Evolutionary conservation across 805 yeast genomes (phyloP).

Genomic region (Saturnispora diversa): DNA sequence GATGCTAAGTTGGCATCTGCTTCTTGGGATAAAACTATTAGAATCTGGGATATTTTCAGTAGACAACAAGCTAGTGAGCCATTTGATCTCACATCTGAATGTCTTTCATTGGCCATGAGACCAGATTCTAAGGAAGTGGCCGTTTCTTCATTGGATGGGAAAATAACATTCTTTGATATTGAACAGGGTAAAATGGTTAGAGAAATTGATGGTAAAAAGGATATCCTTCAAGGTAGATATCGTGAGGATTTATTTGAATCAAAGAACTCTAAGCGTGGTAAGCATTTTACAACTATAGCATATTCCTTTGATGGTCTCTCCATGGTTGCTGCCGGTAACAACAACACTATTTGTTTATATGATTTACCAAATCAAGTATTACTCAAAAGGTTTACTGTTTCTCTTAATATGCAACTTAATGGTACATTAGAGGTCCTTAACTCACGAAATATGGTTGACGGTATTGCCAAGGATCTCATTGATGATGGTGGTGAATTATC

Average conservation of each 20-base stretch:
- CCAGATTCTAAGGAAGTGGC: constrained; percentile 93
- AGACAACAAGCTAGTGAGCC: constrained; percentile 88
- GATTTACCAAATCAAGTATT: constrained; percentile 85
- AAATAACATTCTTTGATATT: constrained; percentile 73
- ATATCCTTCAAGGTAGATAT: constrained; percentile 81
- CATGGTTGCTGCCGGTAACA: constrained; percentile 88
- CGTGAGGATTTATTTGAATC: constrained; percentile 74
- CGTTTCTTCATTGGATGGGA: constrained; percentile 83
- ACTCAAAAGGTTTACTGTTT: constrained; percentile 72
- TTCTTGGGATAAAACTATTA: constrained; percentile 91
- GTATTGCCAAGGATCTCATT: constrained; percentile 72
- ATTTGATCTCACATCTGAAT: constrained; percentile 76
- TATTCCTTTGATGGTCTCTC: constrained; percentile 87
- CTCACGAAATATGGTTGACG: constrained; percentile 78
- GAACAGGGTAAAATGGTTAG: constrained; percentile 75
- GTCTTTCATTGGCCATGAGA: constrained; percentile 70
- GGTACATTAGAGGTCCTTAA: constrained; percentile 79
- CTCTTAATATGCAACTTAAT: constrained; percentile 81
- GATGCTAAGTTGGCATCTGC: constrained; percentile 71
- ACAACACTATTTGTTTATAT: constrained; percentile 83
- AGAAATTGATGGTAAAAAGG: constrained; percentile 76
- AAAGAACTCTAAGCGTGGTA: constrained; percentile 74
- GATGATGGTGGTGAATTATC: constrained; percentile 83
- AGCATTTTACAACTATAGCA: constrained; percentile 69
- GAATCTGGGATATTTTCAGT: constrained; percentile 89